phyloP scores from a whole-genome alignment of 176 grass and related monocot species.

The Triticum monococcum region DNA sequence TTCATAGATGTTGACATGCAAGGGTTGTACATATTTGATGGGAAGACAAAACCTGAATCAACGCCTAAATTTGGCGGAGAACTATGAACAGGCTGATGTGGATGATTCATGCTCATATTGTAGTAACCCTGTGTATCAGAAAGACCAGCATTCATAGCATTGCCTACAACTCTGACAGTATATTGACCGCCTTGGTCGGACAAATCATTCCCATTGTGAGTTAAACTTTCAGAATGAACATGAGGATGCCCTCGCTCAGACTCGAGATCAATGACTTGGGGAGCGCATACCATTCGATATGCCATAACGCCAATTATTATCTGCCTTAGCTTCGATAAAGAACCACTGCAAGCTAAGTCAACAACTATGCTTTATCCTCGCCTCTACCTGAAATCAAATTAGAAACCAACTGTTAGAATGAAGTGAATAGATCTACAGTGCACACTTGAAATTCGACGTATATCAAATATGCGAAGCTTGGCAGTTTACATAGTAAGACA shows the following conservation, averaged over 20 bases:
- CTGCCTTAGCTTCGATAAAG: conserved; percentile 41
- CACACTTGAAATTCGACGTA: neutral
- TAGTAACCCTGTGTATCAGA: conserved; percentile 41
- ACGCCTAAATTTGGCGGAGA: conserved; percentile 36
- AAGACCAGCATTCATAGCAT: conserved; percentile 30
- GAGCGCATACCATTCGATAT: conserved; percentile 49
- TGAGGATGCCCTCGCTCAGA: conserved; percentile 43
- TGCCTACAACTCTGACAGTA: conserved; percentile 45
- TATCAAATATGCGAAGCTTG: conserved; percentile 1
- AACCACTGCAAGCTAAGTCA: conserved; percentile 48
- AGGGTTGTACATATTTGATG: conserved; percentile 52
- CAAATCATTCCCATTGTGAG: conserved; percentile 33
- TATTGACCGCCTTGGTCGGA: conserved; percentile 40
- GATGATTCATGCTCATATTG: conserved; percentile 42
- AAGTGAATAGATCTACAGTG: neutral
- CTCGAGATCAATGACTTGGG: conserved; percentile 59
- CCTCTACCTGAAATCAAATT: conserved; percentile 54
- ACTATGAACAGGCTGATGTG: conserved; percentile 43
- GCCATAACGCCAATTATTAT: conserved; percentile 55
- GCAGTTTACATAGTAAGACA: conserved; percentile 17
- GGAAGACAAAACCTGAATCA: conserved; percentile 45
- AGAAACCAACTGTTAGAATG: conserved; percentile 26
- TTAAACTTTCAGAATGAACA: conserved; percentile 31
- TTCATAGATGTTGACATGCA: conserved; percentile 47
- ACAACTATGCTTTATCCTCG: conserved; percentile 51